These are phyloP conservation scores for Neofusicoccum laricinum DNA, from an alignment of 2,329 filamentous ascomycete genomes.

Conservation along the genomic window DNA sequence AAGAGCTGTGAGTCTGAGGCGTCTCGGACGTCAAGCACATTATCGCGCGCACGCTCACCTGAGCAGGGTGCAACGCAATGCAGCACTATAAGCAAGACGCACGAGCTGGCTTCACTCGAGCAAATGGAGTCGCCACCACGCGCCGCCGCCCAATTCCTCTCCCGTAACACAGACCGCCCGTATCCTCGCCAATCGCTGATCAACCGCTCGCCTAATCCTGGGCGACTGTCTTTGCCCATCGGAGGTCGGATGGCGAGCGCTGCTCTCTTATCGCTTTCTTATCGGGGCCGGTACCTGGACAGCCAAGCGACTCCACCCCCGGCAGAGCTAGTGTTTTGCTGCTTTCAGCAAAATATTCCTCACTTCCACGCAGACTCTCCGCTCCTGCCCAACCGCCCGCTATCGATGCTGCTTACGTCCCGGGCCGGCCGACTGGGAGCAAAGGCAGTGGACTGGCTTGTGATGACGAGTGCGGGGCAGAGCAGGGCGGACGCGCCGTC, in stretches of 20 bases:
- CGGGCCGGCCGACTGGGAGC: not conserved
- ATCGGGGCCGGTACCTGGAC: not conserved
- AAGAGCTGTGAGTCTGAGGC: too few relatives aligned
- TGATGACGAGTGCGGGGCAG: not conserved
- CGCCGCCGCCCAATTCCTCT: too few relatives aligned
- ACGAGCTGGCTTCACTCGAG: too few relatives aligned
- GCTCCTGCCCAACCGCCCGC: not conserved
- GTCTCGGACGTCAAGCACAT: too few relatives aligned
- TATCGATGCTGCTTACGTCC: not conserved
- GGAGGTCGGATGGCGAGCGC: too few relatives aligned
- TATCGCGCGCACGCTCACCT: too few relatives aligned
- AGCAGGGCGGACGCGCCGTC: not conserved
- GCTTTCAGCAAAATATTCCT: conserved; percentile 11
- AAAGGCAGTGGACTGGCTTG: not conserved
- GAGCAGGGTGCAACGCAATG: too few relatives aligned
- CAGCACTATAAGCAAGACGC: too few relatives aligned
- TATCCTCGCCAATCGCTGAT: not conserved
- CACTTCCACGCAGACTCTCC: not conserved
- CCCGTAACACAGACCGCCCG: not conserved
- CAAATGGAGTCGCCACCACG: too few relatives aligned
- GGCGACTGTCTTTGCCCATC: not conserved
- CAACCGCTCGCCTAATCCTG: not conserved
- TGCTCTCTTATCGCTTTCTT: not conserved
- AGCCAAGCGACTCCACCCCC: not conserved
- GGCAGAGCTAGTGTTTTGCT: not conserved